Conservation (phyloP, 164 flowering plant genomes). For the Vitis labrusca region DNA sequence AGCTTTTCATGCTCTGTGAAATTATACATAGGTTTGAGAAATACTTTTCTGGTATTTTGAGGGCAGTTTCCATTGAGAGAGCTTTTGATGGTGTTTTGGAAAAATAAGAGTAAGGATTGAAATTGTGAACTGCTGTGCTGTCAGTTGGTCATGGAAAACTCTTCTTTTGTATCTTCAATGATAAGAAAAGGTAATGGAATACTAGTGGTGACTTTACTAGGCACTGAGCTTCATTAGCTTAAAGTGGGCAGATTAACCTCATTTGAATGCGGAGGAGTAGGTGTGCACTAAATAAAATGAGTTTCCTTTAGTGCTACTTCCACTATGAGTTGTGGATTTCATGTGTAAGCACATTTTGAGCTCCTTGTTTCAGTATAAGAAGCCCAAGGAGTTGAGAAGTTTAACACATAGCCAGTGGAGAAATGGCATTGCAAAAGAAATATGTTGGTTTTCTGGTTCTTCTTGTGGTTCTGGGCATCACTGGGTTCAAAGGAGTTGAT, state of each 20-base stretch:
- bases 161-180: background rate
- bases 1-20: too few species aligned
- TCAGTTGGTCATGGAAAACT: constrained; percentile 1
- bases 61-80: too few species aligned
- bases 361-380: constrained; percentile 22
- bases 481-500: constrained; percentile 19
- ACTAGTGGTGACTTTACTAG: background rate
- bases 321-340: constrained; percentile 32
- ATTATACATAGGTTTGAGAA: too few species aligned
- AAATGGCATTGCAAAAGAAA: constrained; percentile 36
- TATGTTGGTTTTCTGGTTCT: constrained; percentile 29
- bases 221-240: constrained; percentile 6
- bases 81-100: background rate
- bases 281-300: constrained; percentile 28
- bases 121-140: background rate
- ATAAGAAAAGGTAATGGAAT: background rate
- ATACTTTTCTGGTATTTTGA: too few species aligned
- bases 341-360: constrained; percentile 14
- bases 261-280: background rate
- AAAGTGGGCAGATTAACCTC: background rate
- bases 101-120: background rate
- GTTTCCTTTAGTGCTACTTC: constrained; percentile 33
- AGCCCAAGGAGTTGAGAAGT: background rate
- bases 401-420: constrained; percentile 14
- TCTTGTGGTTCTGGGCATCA: constrained; percentile 22